Evolutionary conservation across 192 early-diverging fungal genomes (phyloP), one percentile per base, ranked within the genome.

Genomic region (Coemansia sp.): DNA sequence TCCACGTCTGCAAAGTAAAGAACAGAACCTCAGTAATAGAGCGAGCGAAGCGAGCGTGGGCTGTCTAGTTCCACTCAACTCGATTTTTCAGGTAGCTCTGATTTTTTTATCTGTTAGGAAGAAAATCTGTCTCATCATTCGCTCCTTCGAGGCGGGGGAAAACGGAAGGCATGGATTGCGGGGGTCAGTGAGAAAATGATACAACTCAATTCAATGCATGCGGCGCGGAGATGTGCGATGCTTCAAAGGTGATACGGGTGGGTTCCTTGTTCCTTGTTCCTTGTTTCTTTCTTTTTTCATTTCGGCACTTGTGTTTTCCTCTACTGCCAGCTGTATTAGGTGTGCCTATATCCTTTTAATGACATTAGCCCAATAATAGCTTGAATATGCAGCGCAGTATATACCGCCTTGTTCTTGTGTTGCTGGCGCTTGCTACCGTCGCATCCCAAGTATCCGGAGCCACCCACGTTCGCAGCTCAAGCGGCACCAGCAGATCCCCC

Each of bases 1-100:
- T 81, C 78, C 49, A 81, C 78, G n/a, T 81, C 78, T 5, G 11
- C 38, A 25, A 81, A 68, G 53, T 65, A 66, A 48, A 40, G 11
- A 40, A 29, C 29, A 29, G 29, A 29, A 29, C 29, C n/a, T n/a
- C n/a, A n/a, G n/a, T n/a, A n/a, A n/a, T n/a, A n/a, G n/a, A n/a
- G n/a, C n/a, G n/a, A n/a, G n/a, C n/a, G n/a, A n/a, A n/a, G n/a
- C n/a, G n/a, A n/a, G n/a, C n/a, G n/a, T n/a, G n/a, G n/a, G n/a
- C n/a, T n/a, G n/a, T n/a, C n/a, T n/a, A n/a, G n/a, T n/a, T n/a
- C n/a, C 29, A 29, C 3, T 29, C 29, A 29, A 29, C 29, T 29
- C 29, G 3, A 29, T 3, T 29, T 29, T 29, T 29, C 29, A 29
- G 3, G 29, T 29, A 29, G 29, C 29, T 29, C 29, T 29, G 29